These are phyloP conservation scores for Lithohypha guttulata DNA, from an alignment of 2,329 filamentous ascomycete species.

Conservation along the genomic window DNA sequence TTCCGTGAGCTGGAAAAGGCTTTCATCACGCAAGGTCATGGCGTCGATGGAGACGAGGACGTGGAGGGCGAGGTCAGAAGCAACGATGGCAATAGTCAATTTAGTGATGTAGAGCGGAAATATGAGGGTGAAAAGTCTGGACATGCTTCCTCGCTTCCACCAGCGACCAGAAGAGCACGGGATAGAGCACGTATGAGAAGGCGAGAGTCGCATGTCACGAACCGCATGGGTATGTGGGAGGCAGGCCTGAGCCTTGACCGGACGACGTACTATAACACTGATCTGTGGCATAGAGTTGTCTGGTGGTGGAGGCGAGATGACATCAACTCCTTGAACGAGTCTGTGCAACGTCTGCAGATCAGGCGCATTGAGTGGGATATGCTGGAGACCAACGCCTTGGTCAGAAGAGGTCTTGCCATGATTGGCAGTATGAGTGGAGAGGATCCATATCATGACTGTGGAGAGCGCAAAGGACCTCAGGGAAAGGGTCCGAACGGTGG, in stretches of 20 bases:
- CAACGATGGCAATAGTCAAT: conserved; percentile 15
- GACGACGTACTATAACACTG: conserved; percentile 17
- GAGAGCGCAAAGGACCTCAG: conserved; percentile 7
- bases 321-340: conserved; percentile 13
- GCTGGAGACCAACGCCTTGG: conserved; percentile 16
- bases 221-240: conserved; percentile 14
- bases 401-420: conserved; percentile 12
- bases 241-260: conserved; percentile 13
- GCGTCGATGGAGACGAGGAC: conserved; percentile 10
- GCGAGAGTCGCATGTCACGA: conserved; percentile 3
- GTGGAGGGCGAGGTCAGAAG: background rate
- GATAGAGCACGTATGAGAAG: background rate
- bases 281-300: conserved; percentile 16
- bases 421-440: conserved; percentile 3
- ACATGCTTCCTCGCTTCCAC: conserved; percentile 2
- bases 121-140: conserved; percentile 6
- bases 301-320: conserved; percentile 17
- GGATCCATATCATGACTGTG: conserved; percentile 10
- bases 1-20: conserved; percentile 18
- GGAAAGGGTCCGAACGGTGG: conserved; percentile 10
- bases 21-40: conserved; percentile 17
- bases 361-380: conserved; percentile 18
- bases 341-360: conserved; percentile 19
- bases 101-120: conserved; percentile 7
- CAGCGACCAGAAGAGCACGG: background rate